These are phyloP conservation scores for Hylodesmum podocarpum DNA, from an alignment of 306 rosid species.

Conservation along the genomic window DNA sequence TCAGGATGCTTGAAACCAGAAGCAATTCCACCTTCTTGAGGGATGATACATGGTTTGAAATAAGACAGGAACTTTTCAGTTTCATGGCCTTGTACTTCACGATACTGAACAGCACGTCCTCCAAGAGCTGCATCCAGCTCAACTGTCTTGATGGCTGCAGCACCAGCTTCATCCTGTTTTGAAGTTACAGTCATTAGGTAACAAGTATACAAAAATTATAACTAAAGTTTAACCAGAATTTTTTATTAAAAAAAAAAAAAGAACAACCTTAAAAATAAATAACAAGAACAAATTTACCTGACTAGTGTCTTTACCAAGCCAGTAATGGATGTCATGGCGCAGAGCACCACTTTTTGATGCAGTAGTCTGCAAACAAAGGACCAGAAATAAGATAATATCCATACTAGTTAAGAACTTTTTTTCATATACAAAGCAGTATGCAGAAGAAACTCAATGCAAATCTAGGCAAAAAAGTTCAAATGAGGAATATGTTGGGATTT, in stretches of 20 bases:
- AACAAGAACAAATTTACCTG: constrained; percentile 50
- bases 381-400: constrained; percentile 5
- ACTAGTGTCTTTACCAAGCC: constrained; percentile 92
- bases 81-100: constrained; percentile 94
- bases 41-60: constrained; percentile 93
- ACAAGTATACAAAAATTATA: constrained; percentile 13
- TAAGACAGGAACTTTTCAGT: constrained; percentile 84
- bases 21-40: constrained; percentile 84
- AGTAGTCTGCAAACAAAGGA: constrained; percentile 57
- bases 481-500: neutral
- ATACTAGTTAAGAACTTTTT: neutral
- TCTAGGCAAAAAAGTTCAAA: constrained; percentile 4
- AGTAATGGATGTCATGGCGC: constrained; percentile 89
- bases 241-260: neutral
- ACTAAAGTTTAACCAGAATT: neutral
- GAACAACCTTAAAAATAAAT: neutral
- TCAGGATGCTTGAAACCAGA: constrained; percentile 85
- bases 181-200: constrained; percentile 15
- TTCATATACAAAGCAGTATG: constrained; percentile 4
- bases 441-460: neutral
- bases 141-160: constrained; percentile 91
- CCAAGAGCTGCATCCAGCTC: constrained; percentile 96
- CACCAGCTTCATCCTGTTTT: constrained; percentile 86
- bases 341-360: constrained; percentile 78
- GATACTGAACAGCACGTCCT: constrained; percentile 95